Evolutionary conservation across 1,139 yeast species (phyloP).

Genomic region (Yamadazyma diddensiae): DNA sequence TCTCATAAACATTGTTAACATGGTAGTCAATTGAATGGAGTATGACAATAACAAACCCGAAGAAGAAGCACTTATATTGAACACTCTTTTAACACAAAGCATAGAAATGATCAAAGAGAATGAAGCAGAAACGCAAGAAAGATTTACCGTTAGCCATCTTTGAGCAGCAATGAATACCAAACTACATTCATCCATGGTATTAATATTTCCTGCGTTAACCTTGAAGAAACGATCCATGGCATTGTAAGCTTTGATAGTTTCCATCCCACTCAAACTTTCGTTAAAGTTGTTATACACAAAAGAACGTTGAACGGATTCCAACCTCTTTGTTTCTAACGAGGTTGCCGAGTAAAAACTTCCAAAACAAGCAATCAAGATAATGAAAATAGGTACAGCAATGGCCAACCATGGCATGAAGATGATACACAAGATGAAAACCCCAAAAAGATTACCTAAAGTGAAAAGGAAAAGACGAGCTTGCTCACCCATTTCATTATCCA

Average conservation of each 20-base stretch:
- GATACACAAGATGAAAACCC: slow-evolving; percentile 66
- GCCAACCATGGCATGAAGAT: slow-evolving; percentile 68
- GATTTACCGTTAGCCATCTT: slow-evolving; percentile 73
- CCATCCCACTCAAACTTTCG: slow-evolving; percentile 71
- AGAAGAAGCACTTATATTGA: slow-evolving; percentile 61
- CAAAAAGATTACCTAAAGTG: slow-evolving; percentile 54
- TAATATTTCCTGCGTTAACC: slow-evolving; percentile 48
- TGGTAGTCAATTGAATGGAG: slow-evolving; percentile 51
- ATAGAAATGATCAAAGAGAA: slow-evolving; percentile 51
- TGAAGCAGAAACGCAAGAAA: slow-evolving; percentile 54
- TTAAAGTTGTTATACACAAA: slow-evolving; percentile 73
- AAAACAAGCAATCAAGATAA: slow-evolving; percentile 29
- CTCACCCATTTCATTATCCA: slow-evolving; percentile 74
- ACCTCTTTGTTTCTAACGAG: slow-evolving; percentile 71
- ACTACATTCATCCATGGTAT: slow-evolving; percentile 73
- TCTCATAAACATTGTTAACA: slow-evolving; percentile 50
- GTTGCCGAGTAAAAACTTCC: slow-evolving; percentile 63
- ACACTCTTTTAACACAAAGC: slow-evolving; percentile 64
- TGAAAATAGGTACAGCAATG: slow-evolving; percentile 43
- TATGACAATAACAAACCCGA: slow-evolving; percentile 72
- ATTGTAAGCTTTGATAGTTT: slow-evolving; percentile 65
- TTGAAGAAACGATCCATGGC: slow-evolving; percentile 49
- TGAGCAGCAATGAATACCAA: slow-evolving; percentile 66
- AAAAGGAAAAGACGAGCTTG: slow-evolving; percentile 46
- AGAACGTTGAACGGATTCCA: slow-evolving; percentile 76